Conservation (phyloP, 352 stramenopile genomes). For the Pythium utonaiense region DNA sequence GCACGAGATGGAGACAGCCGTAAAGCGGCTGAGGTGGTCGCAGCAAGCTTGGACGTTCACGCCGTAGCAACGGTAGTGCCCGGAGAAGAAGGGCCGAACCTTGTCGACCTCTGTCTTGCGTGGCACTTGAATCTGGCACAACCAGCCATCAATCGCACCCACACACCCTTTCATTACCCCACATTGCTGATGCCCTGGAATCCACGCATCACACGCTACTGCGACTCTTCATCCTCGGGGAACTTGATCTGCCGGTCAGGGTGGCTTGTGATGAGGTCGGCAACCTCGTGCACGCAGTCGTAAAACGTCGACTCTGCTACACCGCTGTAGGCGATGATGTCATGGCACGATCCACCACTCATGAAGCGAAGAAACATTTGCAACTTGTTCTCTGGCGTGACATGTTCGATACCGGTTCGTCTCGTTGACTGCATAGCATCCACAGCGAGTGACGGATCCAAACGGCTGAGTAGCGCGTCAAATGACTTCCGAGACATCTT, state of each 20-base stretch:
- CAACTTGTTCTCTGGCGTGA: constrained; percentile 4
- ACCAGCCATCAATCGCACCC: not conserved
- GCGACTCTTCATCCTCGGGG: not conserved
- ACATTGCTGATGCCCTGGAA: not conserved
- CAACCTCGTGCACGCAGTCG: not conserved
- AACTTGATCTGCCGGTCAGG: not conserved
- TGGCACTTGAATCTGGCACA: not conserved
- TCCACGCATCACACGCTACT: not conserved
- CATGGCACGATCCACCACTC: not conserved
- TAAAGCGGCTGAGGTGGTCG: not conserved
- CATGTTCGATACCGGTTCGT: not conserved
- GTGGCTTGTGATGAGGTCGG: not conserved
- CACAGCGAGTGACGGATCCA: not conserved
- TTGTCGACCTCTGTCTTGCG: not conserved
- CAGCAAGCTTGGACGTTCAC: constrained; percentile 5
- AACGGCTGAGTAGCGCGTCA: not conserved
- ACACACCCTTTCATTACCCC: not conserved
- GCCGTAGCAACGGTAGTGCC: constrained; percentile 3
- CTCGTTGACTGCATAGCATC: not conserved
- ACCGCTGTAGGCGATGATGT: constrained; percentile 1
- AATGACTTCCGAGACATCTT: not conserved
- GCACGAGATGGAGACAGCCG: not conserved
- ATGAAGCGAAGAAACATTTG: constrained; percentile 7
- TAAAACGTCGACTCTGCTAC: not conserved
- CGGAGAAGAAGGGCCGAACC: constrained; percentile 1